phyloP scores from a whole-genome alignment of 2,329 filamentous ascomycete species.

The Fusarium agapanthi region DNA sequence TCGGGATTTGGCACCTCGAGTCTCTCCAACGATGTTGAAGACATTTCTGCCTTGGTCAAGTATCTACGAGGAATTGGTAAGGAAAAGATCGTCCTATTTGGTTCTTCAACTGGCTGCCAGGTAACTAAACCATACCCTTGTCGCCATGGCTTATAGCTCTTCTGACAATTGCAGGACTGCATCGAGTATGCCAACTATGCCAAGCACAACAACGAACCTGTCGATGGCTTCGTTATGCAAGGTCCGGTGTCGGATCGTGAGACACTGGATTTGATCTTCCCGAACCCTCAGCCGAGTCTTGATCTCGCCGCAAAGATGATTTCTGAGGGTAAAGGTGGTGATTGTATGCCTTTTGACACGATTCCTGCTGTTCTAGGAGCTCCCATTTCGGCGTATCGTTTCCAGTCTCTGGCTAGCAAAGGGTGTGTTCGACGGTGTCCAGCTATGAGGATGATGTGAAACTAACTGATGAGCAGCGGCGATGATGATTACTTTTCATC shows the following conservation, averaged over 20 bases:
- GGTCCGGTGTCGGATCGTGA: constrained; percentile 83
- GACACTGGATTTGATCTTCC: constrained; percentile 58
- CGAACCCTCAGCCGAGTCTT: constrained; percentile 56
- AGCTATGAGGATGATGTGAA: not conserved
- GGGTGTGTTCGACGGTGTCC: constrained; percentile 53
- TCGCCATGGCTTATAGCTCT: not conserved
- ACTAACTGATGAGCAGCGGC: constrained; percentile 55
- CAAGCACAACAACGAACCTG: constrained; percentile 56
- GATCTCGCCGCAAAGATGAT: constrained; percentile 64
- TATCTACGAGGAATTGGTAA: constrained; percentile 62
- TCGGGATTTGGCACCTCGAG: constrained; percentile 60
- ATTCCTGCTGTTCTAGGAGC: constrained; percentile 52
- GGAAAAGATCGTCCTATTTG: constrained; percentile 63
- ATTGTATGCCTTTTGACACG: constrained; percentile 61
- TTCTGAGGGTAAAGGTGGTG: constrained; percentile 59
- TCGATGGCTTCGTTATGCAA: constrained; percentile 83
- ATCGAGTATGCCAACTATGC: constrained; percentile 61
- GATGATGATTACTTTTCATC: constrained; percentile 92
- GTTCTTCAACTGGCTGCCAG: constrained; percentile 68
- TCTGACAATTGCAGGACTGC: constrained; percentile 56
- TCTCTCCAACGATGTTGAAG: constrained; percentile 61
- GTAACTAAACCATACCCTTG: constrained; percentile 41
- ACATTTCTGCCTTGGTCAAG: constrained; percentile 61
- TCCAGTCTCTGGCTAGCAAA: constrained; percentile 58
- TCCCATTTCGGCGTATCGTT: constrained; percentile 63